phyloP scores from a whole-genome alignment of 345 rosid genomes.

The Linum tenue region DNA sequence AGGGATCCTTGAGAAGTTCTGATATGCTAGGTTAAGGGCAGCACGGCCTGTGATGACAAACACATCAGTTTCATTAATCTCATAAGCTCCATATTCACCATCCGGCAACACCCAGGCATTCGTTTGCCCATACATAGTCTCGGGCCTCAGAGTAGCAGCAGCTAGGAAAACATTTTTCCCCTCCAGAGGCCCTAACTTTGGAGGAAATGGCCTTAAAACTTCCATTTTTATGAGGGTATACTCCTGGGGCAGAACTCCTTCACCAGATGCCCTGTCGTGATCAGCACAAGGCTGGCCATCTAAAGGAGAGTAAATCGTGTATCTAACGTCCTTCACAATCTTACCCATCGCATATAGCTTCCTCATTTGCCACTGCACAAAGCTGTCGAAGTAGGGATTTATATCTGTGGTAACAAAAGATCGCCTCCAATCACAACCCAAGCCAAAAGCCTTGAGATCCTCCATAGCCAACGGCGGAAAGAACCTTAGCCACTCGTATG shows the following conservation, averaged over 20 bases:
- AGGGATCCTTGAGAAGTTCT: constrained; percentile 58
- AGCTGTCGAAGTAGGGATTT: constrained; percentile 67
- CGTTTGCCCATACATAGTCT: constrained; percentile 96
- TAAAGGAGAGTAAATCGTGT: constrained; percentile 76
- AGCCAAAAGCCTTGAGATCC: constrained; percentile 76
- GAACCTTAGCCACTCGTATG: constrained; percentile 62
- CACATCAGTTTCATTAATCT: constrained; percentile 67
- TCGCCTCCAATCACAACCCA: constrained; percentile 93
- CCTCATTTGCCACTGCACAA: constrained; percentile 91
- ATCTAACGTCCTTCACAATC: constrained; percentile 73
- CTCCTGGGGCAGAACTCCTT: constrained; percentile 96
- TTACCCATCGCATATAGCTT: constrained; percentile 80
- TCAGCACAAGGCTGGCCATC: constrained; percentile 97
- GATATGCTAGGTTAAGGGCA: constrained; percentile 85
- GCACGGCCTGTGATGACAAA: constrained; percentile 66
- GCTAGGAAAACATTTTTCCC: constrained; percentile 71
- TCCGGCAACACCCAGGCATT: constrained; percentile 96
- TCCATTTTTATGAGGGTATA: constrained; percentile 89
- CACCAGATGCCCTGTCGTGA: constrained; percentile 91
- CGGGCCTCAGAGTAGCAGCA: constrained; percentile 91
- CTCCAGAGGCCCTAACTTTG: constrained; percentile 51
- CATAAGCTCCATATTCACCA: constrained; percentile 91
- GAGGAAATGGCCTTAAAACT: constrained; percentile 56
- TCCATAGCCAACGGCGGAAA: constrained; percentile 75
- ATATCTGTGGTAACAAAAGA: constrained; percentile 80